Evolutionary conservation across 106 monocot genomes (phyloP), one percentile per base, ranked within the genome.

Genomic region (Amphibolis antarctica): DNA sequence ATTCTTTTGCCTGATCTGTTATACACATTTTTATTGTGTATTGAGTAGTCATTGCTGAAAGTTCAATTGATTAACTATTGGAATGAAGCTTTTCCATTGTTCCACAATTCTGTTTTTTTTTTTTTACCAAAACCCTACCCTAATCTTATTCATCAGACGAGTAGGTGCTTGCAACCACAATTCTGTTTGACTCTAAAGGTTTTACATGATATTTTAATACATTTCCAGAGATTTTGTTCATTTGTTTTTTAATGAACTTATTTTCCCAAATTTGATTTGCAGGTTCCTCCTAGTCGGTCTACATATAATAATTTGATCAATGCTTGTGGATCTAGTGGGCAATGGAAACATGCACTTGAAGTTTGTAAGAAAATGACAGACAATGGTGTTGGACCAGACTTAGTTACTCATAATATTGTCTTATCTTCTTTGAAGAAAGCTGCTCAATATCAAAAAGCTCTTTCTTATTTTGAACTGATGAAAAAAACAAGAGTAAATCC

Each of bases 311-410:
- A 87, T 78, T 77, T 96, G 55, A 96, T 96, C 54, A 81, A 73
- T 84, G 96, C 84, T 69, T 96, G 96, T 79, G 96, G 86, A 62
- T 79, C 83, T 59, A 71, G 82, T 69, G 96, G 96, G 19, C 66
- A 90, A 50, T 96, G 96, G 96, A 87, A 72, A 70, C 78, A 90
- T 65, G 96, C 86, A 69, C 80, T 96, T 44, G 72, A 82, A 70
- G 67, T 90, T 71, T 84, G 89, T 71, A 86, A 85, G 74, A 73
- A 84, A 74, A 96, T 96, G 96, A 86, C 90, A 53, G 90, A 90
- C 69, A 96, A 96, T 80, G 96, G 96, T 48, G 80, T 96, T 63
- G 96, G 96, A n/a, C 96, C 96, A 30, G 90, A 96, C 82, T 74
- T 90, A 64, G 75, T 90, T 17, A 90, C 96, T 30, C 96, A 96